Evolutionary conservation across 441 rosid species (phyloP).

Genomic region (Dalechampia spathulata): DNA sequence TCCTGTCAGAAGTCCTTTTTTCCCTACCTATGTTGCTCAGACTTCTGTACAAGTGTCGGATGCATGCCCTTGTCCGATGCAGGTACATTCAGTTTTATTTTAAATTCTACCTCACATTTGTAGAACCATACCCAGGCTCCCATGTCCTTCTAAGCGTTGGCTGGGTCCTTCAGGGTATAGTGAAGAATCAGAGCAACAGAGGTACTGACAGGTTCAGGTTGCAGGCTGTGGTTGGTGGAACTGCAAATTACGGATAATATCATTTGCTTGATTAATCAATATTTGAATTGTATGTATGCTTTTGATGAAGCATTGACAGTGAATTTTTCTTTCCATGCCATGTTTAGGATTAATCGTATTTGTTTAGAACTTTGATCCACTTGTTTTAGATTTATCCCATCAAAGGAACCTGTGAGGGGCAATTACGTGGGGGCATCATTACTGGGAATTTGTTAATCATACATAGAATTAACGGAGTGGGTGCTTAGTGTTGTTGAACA

Average conservation of each 20-base stretch:
- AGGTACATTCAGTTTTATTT: neutral
- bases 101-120: neutral
- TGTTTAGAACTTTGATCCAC: neutral
- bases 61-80: slow-evolving; percentile 1
- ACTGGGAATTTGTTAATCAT: neutral
- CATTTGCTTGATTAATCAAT: neutral
- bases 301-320: neutral
- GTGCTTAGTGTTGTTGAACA: too few species aligned
- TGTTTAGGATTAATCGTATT: slow-evolving; percentile 1
- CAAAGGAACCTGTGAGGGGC: neutral
- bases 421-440: neutral
- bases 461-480: too few species aligned
- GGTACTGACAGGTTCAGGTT: slow-evolving; percentile 15
- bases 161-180: slow-evolving; percentile 9
- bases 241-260: neutral
- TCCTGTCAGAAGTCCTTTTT: slow-evolving; percentile 3
- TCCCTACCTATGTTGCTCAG: slow-evolving; percentile 6
- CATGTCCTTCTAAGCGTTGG: neutral
- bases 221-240: slow-evolving; percentile 1
- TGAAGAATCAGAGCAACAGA: slow-evolving; percentile 12
- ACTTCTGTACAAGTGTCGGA: slow-evolving; percentile 5
- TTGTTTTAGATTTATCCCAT: too few species aligned
- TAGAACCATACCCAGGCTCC: slow-evolving; percentile 10
- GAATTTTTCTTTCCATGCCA: neutral
- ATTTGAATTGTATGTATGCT: neutral